A percentile compares a stretch with the other conserved stretches of the same genome.
Evolutionary conservation across 176 grass and related monocot species (phyloP).

Genomic region (Puya raimondii): DNA sequence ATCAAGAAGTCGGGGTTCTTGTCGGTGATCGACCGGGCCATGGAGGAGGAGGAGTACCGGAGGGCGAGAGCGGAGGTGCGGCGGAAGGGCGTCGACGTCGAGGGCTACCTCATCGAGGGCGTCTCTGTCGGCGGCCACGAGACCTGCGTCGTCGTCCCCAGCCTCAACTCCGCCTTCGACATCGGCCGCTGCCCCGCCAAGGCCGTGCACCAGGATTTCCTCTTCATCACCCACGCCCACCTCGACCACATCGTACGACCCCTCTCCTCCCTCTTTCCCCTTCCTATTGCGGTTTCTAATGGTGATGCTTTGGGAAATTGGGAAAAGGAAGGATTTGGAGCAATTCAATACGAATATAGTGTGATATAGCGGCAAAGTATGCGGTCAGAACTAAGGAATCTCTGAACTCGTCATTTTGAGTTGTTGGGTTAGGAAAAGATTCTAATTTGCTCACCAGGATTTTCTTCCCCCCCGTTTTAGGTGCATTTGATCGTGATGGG

Average conservation of each 20-base stretch:
- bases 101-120: constrained; percentile 81
- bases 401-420: too few species aligned
- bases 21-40: constrained; percentile 62
- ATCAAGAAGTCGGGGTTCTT: constrained; percentile 49
- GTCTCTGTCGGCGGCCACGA: constrained; percentile 86
- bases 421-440: too few species aligned
- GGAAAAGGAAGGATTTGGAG: too few species aligned
- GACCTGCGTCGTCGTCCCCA: constrained; percentile 73
- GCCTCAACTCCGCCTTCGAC: constrained; percentile 78
- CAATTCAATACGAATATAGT: too few species aligned
- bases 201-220: constrained; percentile 73
- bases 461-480: too few species aligned
- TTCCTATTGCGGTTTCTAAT: constrained; percentile 8
- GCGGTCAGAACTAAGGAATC: too few species aligned
- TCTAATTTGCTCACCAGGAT: too few species aligned
- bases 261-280: neutral
- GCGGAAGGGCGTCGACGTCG: constrained; percentile 70
- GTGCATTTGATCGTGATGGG: too few species aligned
- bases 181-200: constrained; percentile 66
- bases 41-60: constrained; percentile 95
- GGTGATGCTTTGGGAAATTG: neutral
- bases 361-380: too few species aligned
- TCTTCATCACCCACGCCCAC: constrained; percentile 93
- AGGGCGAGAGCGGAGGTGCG: constrained; percentile 70
- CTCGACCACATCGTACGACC: constrained; percentile 86